A percentile compares a stretch with the other conserved stretches of the same genome.
Conservation (phyloP, 2,329 filamentous ascomycete species). For the Boeremia lycopersici region DNA sequence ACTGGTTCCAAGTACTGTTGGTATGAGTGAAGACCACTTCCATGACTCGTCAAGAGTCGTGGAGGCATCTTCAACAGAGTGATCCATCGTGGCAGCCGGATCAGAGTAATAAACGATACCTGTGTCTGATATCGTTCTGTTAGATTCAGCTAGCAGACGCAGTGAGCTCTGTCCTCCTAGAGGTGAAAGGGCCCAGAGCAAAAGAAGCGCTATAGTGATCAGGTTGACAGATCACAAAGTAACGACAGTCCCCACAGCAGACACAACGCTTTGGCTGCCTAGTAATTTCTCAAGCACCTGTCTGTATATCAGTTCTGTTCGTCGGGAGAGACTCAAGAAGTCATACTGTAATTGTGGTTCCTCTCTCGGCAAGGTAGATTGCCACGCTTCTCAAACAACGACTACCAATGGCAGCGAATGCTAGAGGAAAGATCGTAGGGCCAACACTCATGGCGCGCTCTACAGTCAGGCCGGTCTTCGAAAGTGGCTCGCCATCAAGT, state of each 20-base stretch:
- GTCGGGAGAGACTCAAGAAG: not conserved
- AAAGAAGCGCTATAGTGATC: not conserved
- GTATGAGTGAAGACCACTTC: not conserved
- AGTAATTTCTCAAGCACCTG: slow-evolving; percentile 15
- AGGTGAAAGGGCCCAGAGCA: slow-evolving; percentile 8
- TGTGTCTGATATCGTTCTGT: not conserved
- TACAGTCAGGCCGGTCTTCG: not conserved
- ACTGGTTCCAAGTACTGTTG: slow-evolving; percentile 2
- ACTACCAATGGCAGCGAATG: slow-evolving; percentile 10
- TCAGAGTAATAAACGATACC: slow-evolving; percentile 2
- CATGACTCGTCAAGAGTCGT: not conserved
- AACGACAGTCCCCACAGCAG: slow-evolving; percentile 6
- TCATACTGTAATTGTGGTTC: slow-evolving; percentile 5
- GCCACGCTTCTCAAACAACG: slow-evolving; percentile 8
- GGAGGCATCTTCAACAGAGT: too few species aligned
- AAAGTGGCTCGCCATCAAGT: not conserved
- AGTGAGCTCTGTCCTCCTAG: slow-evolving; percentile 13
- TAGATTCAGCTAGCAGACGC: slow-evolving; percentile 2
- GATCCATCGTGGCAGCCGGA: not conserved
- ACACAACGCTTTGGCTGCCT: slow-evolving; percentile 16
- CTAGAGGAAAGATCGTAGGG: not conserved
- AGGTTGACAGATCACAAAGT: slow-evolving; percentile 9
- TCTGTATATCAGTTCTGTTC: not conserved
- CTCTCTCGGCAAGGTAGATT: not conserved
- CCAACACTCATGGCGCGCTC: not conserved